phyloP scores from a whole-genome alignment of 805 yeast genomes.

The Cyberlindnera japonica region DNA sequence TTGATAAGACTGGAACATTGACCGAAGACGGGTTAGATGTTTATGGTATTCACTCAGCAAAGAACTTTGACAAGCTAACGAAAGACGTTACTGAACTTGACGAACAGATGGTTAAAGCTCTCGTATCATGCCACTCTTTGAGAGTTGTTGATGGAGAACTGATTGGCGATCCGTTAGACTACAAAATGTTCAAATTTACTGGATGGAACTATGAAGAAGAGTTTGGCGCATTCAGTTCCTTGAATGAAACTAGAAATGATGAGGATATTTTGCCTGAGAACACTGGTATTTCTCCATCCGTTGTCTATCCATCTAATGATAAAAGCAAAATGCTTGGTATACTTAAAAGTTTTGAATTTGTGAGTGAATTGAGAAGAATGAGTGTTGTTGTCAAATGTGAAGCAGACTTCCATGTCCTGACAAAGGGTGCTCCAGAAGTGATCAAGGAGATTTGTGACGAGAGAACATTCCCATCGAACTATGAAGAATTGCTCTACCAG shows the following conservation, averaged over 20 bases:
- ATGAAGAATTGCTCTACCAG: conserved; percentile 65
- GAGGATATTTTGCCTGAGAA: conserved; percentile 40
- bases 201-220: conserved; percentile 75
- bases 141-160: conserved; percentile 72
- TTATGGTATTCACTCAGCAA: conserved; percentile 52
- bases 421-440: conserved; percentile 98
- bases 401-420: conserved; percentile 48
- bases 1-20: conserved; percentile 96
- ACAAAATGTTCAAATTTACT: conserved; percentile 89
- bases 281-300: conserved; percentile 43
- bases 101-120: conserved; percentile 34
- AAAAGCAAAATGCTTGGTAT: conserved; percentile 41
- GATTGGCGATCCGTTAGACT: conserved; percentile 92
- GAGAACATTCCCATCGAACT: conserved; percentile 69
- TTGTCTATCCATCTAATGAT: conserved; percentile 44
- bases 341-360: conserved; percentile 69
- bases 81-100: conserved; percentile 25
- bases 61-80: conserved; percentile 28
- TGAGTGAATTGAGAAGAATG: conserved; percentile 85
- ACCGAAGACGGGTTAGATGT: conserved; percentile 97
- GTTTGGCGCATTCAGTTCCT: conserved; percentile 37
- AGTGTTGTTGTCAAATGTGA: conserved; percentile 65
- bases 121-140: conserved; percentile 79
- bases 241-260: conserved; percentile 37
- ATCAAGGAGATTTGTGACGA: conserved; percentile 74